Evolutionary conservation across 225 moss, liverwort and hornwort species (phyloP).

Genomic region (Asterella californica): DNA sequence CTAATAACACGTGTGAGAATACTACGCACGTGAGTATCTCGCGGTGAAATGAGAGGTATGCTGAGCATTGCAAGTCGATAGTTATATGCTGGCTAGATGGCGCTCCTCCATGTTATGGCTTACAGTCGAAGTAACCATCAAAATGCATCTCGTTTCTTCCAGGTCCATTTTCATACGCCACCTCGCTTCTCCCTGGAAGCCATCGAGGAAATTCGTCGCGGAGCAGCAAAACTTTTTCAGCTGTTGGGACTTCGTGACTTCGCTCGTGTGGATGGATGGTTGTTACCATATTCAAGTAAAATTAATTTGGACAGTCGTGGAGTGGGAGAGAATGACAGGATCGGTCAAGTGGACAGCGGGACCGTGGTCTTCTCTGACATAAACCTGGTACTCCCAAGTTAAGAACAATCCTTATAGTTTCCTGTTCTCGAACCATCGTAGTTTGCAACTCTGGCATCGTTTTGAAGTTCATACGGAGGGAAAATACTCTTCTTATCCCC

Average conservation of each 20-base stretch:
- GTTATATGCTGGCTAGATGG: no score
- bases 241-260: slow-evolving; percentile 74
- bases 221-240: slow-evolving; percentile 69
- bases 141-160: background rate
- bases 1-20: background rate
- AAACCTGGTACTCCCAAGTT: slow-evolving; percentile 57
- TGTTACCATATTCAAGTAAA: slow-evolving; percentile 44
- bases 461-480: no score
- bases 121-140: background rate
- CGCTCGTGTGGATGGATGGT: slow-evolving; percentile 94
- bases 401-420: background rate
- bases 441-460: no score
- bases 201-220: slow-evolving; percentile 61
- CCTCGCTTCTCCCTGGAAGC: slow-evolving; percentile 60
- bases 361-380: slow-evolving; percentile 84
- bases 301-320: slow-evolving; percentile 28
- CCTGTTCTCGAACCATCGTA: background rate
- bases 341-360: slow-evolving; percentile 39
- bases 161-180: slow-evolving; percentile 92
- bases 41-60: background rate
- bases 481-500: no score
- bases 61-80: background rate
- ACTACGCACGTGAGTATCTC: background rate
- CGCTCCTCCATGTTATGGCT: no score
- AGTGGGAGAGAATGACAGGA: slow-evolving; percentile 11